Evolutionary conservation across 2,329 filamentous ascomycete species (phyloP), one percentile per base, ranked within the genome.

Genomic region (Sordariomycetes sp.): DNA sequence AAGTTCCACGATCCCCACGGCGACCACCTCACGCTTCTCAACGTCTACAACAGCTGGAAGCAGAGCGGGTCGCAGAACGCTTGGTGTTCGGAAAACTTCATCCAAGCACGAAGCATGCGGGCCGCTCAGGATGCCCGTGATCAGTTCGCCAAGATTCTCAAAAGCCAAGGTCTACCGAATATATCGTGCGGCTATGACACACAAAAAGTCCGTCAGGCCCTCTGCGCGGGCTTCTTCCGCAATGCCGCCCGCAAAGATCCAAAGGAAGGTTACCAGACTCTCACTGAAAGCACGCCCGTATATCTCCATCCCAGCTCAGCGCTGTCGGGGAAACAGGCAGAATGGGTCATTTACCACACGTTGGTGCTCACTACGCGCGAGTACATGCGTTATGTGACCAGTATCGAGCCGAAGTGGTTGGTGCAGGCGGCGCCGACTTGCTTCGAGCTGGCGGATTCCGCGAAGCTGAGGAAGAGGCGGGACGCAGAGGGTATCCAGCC

Each of bases 41-140:
- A 98, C 47, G 88, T 98, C 1, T 98, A 94, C 65, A 94, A 95
- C 50, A 79, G 75, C n/a, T 98, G 92, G 92, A 94, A 94, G 56
- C 72, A 80, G 29, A 82, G 78, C 42, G 80, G 81, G 6, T 94
- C 76, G 60, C 83, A 79, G 32, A 85, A 79, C 37, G 79, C 88
- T 0, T 98, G 92, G 92, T 96, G 92, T 54, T 90, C 86, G 46
- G 93, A 98, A 52, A 95, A 98, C 58, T 98, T 94, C 55, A 92
- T 98, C 54, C 88, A 96, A 54, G 87, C 86, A 5, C 77, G 88
- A 3, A 80, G 79, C 21, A 94, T 98, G 75, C 75, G 79, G 38
- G 81, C 90, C 9, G 88, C 86, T 8, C 85, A 90, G 55, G 92
- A 98, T 54, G 87, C 98, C 1, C 78, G 92, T 14, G 82, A 93